phyloP scores from a whole-genome alignment of 2,329 filamentous ascomycete genomes.

The Aciculosporium take region DNA sequence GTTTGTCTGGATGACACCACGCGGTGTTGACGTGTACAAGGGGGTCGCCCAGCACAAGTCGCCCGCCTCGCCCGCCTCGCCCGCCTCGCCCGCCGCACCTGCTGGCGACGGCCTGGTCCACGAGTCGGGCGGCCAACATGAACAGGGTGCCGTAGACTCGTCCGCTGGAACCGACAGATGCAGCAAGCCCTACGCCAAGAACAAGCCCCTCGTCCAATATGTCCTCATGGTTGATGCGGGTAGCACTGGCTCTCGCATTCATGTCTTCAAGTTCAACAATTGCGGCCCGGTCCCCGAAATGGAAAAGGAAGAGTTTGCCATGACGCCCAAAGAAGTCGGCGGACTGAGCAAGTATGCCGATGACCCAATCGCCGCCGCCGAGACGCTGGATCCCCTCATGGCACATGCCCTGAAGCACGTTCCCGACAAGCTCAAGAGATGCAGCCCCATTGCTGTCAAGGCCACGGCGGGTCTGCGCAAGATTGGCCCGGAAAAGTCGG shows the following conservation, averaged over 20 bases:
- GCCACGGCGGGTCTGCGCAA: conserved; percentile 88
- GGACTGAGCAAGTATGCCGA: conserved; percentile 75
- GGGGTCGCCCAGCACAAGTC: conserved; percentile 15
- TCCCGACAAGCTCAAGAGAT: conserved; percentile 78
- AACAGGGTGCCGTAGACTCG: conserved; percentile 41
- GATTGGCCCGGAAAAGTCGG: conserved; percentile 65
- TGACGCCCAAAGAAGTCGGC: conserved; percentile 77
- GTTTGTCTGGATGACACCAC: conserved; percentile 50
- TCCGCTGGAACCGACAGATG: conserved; percentile 60
- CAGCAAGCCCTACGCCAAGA: conserved; percentile 66
- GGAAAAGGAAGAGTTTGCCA: conserved; percentile 83
- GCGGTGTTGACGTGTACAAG: conserved; percentile 39
- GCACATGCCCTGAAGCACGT: conserved; percentile 72
- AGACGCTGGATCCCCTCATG: conserved; percentile 78
- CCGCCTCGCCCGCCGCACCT: neutral
- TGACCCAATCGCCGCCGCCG: conserved; percentile 76
- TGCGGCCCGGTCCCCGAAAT: conserved; percentile 91
- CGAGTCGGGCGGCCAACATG: conserved; percentile 20
- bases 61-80: neutral
- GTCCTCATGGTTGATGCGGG: conserved; percentile 98
- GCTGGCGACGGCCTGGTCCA: neutral
- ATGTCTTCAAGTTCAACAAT: conserved; percentile 99
- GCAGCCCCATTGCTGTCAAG: conserved; percentile 92
- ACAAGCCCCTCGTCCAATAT: conserved; percentile 92
- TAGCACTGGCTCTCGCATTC: conserved; percentile 93